These are phyloP conservation scores for Cladophialophora bantiana DNA, from an alignment of 2,329 filamentous ascomycete genomes.

Conservation along the genomic window DNA sequence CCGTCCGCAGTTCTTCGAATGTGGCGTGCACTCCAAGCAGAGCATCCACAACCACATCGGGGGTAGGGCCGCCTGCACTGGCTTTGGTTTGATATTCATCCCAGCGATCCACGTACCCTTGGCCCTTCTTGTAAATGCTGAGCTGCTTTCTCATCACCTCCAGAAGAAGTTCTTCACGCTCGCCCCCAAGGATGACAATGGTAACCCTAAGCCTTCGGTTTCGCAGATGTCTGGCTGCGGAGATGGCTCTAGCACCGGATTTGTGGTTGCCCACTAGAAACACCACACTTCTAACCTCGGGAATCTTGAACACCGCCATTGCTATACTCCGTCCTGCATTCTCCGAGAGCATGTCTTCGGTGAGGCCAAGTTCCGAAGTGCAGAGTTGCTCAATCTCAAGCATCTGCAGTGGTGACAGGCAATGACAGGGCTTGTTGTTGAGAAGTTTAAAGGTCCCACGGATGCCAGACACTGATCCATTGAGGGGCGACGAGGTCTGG, in stretches of 20 bases:
- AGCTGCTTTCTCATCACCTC: constrained; percentile 82
- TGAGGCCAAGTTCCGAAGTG: constrained; percentile 82
- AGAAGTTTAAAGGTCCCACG: constrained; percentile 57
- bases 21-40: constrained; percentile 84
- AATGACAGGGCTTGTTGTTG: constrained; percentile 64
- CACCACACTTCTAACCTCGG: constrained; percentile 57
- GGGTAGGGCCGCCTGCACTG: constrained; percentile 55
- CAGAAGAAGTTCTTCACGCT: constrained; percentile 80
- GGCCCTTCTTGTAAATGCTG: constrained; percentile 82
- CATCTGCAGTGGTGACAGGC: constrained; percentile 77
- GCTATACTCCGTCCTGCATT: constrained; percentile 89
- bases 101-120: constrained; percentile 73
- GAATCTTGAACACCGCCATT: constrained; percentile 75
- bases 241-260: constrained; percentile 81
- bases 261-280: constrained; percentile 96
- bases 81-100: constrained; percentile 60
- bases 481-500: constrained; percentile 52
- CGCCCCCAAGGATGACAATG: constrained; percentile 82
- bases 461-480: constrained; percentile 43
- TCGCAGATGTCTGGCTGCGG: constrained; percentile 83
- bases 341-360: constrained; percentile 89
- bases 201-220: constrained; percentile 83
- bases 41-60: constrained; percentile 86
- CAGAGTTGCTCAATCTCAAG: constrained; percentile 91
- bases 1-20: constrained; percentile 84